Conservation (phyloP, 345 rosid species). For the Iberis pinnata region DNA sequence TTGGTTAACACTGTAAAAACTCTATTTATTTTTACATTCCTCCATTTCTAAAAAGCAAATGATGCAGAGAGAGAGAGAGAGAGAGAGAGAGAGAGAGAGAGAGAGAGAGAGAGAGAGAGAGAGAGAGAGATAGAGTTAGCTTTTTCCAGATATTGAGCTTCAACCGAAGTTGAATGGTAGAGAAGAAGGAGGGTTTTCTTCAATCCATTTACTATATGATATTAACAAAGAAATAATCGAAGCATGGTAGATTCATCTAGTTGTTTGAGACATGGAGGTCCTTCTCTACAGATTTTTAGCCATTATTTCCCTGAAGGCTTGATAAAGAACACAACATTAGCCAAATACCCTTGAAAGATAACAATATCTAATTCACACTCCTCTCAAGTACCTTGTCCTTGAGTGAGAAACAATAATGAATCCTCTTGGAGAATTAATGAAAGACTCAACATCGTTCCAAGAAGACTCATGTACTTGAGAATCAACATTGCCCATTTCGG, state of each 20-base stretch:
- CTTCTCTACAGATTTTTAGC: slow-evolving; percentile 49
- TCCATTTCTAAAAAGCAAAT: no score
- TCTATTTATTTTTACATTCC: no score
- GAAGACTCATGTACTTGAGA: slow-evolving; percentile 32
- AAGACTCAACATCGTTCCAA: slow-evolving; percentile 58
- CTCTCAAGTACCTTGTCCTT: slow-evolving; percentile 50
- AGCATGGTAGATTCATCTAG: slow-evolving; percentile 44
- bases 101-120: no score
- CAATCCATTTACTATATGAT: no score
- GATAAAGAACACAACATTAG: slow-evolving; percentile 8
- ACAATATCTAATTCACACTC: slow-evolving; percentile 1
- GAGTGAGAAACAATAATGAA: slow-evolving; percentile 41
- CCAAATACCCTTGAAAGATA: not conserved
- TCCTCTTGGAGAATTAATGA: slow-evolving; percentile 49
- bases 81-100: no score
- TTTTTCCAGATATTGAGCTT: no score
- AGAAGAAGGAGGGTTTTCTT: no score
- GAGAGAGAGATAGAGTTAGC: no score
- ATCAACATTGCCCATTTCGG: slow-evolving; percentile 17
- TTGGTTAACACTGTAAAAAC: no score
- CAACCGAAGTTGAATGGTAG: no score
- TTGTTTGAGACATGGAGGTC: slow-evolving; percentile 43
- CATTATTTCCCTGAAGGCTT: slow-evolving; percentile 50
- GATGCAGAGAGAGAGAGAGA: no score
- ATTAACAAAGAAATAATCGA: slow-evolving; percentile 51